phyloP scores from a whole-genome alignment of 306 rosid species.

The Rosa rugosa region DNA sequence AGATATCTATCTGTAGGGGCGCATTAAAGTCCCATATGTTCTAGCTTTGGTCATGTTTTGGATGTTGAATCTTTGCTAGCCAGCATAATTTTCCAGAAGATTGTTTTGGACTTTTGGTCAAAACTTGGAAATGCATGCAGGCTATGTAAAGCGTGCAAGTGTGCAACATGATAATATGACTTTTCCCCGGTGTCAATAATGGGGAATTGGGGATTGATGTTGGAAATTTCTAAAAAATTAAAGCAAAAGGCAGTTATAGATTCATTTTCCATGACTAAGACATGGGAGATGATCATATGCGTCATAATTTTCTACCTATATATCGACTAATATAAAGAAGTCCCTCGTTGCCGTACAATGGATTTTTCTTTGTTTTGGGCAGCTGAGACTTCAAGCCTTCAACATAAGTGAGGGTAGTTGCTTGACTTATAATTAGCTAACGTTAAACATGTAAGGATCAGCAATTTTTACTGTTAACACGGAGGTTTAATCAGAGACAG shows the following conservation, averaged over 20 bases:
- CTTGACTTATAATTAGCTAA: neutral
- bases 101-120: neutral
- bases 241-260: neutral
- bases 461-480: too few species aligned
- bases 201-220: neutral
- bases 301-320: neutral
- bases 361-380: too few species aligned
- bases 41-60: neutral
- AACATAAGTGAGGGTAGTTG: neutral
- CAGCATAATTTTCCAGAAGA: neutral
- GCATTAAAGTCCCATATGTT: neutral
- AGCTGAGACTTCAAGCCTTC: too few species aligned
- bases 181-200: neutral
- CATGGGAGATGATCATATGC: neutral
- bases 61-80: neutral
- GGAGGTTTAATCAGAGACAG: too few species aligned
- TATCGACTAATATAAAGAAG: neutral
- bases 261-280: neutral
- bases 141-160: neutral
- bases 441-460: too few species aligned
- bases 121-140: neutral
- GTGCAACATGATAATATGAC: neutral
- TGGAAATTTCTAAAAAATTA: neutral
- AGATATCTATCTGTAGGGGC: neutral
- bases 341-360: neutral